Percentiles rank a stretch among this genome's conserved stretches.
These are phyloP conservation scores for Chamaecrista fasciculata DNA, from an alignment of 306 rosid genomes.

Conservation along the genomic window DNA sequence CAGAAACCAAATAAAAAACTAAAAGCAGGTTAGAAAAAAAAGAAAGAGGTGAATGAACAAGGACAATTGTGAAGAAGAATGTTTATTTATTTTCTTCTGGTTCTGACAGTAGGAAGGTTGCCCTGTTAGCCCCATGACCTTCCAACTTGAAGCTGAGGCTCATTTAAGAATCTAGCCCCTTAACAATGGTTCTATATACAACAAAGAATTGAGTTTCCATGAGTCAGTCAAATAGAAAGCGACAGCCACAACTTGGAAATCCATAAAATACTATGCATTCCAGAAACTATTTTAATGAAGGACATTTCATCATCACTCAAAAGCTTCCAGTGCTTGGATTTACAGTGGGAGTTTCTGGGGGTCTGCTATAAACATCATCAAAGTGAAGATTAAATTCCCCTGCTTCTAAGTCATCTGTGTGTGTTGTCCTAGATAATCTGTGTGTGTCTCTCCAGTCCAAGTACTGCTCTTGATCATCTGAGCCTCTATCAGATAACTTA, in stretches of 20 bases:
- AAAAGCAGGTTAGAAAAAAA: neutral
- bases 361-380: constrained; percentile 71
- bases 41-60: neutral
- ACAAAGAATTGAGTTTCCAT: constrained; percentile 59
- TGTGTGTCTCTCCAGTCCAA: constrained; percentile 50
- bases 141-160: constrained; percentile 29
- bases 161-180: constrained; percentile 28
- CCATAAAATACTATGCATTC: constrained; percentile 40
- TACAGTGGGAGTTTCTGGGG: constrained; percentile 57
- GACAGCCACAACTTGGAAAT: constrained; percentile 35
- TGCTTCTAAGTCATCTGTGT: constrained; percentile 56
- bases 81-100: neutral
- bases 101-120: constrained; percentile 39
- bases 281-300: no score
- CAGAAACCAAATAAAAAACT: neutral
- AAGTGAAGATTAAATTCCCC: constrained; percentile 70
- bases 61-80: neutral
- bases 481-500: constrained; percentile 58
- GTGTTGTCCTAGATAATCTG: constrained; percentile 43
- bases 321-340: constrained; percentile 40
- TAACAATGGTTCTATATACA: constrained; percentile 62
- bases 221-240: constrained; percentile 17
- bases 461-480: constrained; percentile 57
- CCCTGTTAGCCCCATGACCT: constrained; percentile 14
- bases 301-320: constrained; percentile 35